Base-by-base conservation (phyloP, 129 eudicot genomes). In the Mikania micrantha region DNA sequence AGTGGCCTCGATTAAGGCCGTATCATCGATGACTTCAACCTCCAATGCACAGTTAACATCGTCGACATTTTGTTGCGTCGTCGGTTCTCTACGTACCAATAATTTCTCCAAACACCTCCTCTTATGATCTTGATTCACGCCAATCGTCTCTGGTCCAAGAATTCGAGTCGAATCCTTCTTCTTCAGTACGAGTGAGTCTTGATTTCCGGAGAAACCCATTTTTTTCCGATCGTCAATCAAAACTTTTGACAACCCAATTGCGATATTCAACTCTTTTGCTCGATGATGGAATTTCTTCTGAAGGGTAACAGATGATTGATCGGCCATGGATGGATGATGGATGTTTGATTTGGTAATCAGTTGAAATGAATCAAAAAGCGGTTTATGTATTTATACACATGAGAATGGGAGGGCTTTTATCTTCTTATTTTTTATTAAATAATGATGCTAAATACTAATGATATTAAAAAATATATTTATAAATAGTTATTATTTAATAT, bases 21-120 rank as follows among this genome's bases (percentile, higher is more conserved):
- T 78, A 29, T 78, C 82, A 34, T 78, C 82, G 31, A 78, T 73
- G n/a, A 78, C 82, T 72, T 78, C 75, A 60, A 78, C 74, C 13
- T 78, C 54, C 66, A 71, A 67, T 2, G 78, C 42, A 38, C 70
- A 66, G 7, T 78, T 72, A n/a, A 47, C 74, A 44, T 65, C 27
- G 35, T 71, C 69, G 9, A 69, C 70, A 21, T 50, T 61, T 31
- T 50, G 29, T 48, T 38, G 16, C 39, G 25, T 53, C 73, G 25
- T 42, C 5, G 11, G 48, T 27, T 52, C 66, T 50, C 52, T 69
- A 53, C 80, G 63, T 1, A 56, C 78, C 66, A 72, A 49, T 34
- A 66, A 4, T 15, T 67, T 67, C 74, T 78, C 75, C 16, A 75
- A 67, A 45, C 79, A 75, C 69, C 79, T 75, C 31, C 74, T 25